These are phyloP conservation scores for Ehretia macrophylla DNA, from an alignment of 257 asterid species.

Conservation along the genomic window DNA sequence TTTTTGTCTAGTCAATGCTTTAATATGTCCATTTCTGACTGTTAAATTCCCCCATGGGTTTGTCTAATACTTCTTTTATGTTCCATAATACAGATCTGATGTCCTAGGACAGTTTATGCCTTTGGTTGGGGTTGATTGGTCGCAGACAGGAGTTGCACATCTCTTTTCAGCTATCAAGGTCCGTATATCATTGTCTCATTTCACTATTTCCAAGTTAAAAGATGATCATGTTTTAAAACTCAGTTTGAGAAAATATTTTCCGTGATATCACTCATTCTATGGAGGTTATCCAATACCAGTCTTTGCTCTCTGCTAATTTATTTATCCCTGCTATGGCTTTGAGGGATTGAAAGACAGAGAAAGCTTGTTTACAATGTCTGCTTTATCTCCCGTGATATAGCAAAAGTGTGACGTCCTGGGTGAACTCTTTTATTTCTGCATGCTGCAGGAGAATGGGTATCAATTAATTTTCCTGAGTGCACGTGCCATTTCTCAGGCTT, in stretches of 20 bases:
- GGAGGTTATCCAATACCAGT: too few species aligned
- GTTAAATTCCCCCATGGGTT: not conserved
- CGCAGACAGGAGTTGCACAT: conserved; percentile 88
- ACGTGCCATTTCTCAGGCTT: conserved; percentile 92
- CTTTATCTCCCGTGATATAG: not conserved
- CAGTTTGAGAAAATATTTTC: too few species aligned
- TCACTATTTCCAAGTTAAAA: not conserved
- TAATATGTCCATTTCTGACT: too few species aligned
- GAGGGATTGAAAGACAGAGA: too few species aligned
- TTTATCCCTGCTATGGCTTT: too few species aligned
- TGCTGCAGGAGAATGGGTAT: conserved; percentile 92
- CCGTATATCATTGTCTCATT: not conserved
- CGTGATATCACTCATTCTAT: too few species aligned
- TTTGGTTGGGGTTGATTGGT: conserved; percentile 97
- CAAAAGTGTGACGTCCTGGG: not conserved
- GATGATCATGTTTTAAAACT: too few species aligned
- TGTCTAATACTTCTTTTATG: conserved; percentile 1
- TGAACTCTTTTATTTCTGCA: conserved; percentile 10
- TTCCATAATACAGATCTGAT: conserved; percentile 58
- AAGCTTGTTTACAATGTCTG: not conserved
- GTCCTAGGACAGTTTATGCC: conserved; percentile 98
- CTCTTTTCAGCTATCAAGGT: conserved; percentile 99
- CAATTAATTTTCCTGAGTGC: conserved; percentile 94
- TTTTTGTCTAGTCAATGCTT: too few species aligned
- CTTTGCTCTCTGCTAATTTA: not conserved